These are phyloP conservation scores for Oemleria cerasiformis DNA, from an alignment of 306 rosid species.

Conservation along the genomic window DNA sequence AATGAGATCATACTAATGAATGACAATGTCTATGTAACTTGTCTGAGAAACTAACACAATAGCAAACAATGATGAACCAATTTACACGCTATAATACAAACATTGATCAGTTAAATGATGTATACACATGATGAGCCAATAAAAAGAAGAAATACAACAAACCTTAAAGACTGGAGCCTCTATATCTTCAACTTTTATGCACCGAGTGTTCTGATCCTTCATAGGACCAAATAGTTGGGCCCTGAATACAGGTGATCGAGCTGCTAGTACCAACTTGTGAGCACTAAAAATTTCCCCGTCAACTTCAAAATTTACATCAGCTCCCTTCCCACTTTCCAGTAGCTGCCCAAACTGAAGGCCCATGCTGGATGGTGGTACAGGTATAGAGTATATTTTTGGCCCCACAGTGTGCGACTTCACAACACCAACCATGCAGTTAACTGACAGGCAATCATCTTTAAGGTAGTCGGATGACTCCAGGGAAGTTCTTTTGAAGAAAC, in stretches of 20 bases:
- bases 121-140: not conserved
- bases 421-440: constrained; percentile 74
- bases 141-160: not conserved
- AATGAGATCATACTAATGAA: not conserved
- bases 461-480: constrained; percentile 77
- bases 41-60: not conserved
- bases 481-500: constrained; percentile 65
- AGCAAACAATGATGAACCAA: not conserved
- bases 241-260: constrained; percentile 85
- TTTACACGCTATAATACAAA: not conserved
- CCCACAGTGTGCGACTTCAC: constrained; percentile 70
- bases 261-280: constrained; percentile 78
- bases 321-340: constrained; percentile 65
- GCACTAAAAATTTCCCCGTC: constrained; percentile 60
- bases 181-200: constrained; percentile 74
- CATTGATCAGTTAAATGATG: not conserved
- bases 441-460: constrained; percentile 71
- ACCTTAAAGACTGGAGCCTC: constrained; percentile 89
- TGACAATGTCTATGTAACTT: not conserved
- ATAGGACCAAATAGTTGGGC: constrained; percentile 92
- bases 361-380: constrained; percentile 53
- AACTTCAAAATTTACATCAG: constrained; percentile 73
- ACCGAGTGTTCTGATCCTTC: constrained; percentile 66
- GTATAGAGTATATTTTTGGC: constrained; percentile 67
- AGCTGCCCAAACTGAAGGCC: constrained; percentile 70